Conservation (phyloP, 192 early-diverging fungal genomes). For the Podila minutissima region DNA sequence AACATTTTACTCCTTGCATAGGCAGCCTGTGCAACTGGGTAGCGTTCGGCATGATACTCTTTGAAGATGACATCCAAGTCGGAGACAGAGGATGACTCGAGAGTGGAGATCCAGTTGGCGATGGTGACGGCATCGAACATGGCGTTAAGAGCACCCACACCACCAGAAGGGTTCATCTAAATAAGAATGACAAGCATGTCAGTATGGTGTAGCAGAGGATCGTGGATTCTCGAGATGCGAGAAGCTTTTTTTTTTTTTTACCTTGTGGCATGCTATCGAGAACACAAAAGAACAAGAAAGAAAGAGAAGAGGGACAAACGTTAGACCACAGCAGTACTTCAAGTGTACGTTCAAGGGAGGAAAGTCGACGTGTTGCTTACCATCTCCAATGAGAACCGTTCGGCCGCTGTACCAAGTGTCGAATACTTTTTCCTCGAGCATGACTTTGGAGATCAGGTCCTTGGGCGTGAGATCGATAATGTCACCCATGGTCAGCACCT, state of each 20-base stretch:
- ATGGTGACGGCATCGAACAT: neutral
- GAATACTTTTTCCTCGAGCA: conserved; percentile 2
- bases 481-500: neutral
- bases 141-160: neutral
- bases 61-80: neutral
- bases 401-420: neutral
- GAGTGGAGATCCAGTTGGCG: conserved; percentile 1
- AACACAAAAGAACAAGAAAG: neutral
- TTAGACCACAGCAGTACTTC: neutral
- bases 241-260: neutral
- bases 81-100: neutral
- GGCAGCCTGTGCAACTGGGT: neutral
- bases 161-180: neutral
- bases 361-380: neutral
- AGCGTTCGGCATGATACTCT: neutral
- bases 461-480: neutral
- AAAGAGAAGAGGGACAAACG: no score
- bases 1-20: neutral
- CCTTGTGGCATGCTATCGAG: neutral
- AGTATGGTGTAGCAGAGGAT: no score
- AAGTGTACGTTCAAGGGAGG: neutral
- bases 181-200: neutral
- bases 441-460: conserved; percentile 1
- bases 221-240: no score
- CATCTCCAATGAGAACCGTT: conserved; percentile 8